Base-by-base conservation (phyloP, 2,329 filamentous ascomycete species). In the Aspergillus sojae region DNA sequence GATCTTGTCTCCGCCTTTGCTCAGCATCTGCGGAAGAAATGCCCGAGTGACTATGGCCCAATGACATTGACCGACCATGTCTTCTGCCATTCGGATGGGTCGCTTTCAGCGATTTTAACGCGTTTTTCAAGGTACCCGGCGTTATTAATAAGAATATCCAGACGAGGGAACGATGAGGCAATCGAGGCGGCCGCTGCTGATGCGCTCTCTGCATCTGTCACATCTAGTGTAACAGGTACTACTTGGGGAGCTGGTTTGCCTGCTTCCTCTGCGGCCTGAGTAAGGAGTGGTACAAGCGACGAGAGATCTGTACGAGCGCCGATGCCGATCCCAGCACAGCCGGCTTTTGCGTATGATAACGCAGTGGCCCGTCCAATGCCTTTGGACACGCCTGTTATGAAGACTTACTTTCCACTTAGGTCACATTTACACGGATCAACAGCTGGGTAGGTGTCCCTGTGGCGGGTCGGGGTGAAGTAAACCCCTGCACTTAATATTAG, bases 91-190 rank as follows among this genome's bases (percentile, higher is more conserved):
- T 72, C 70, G 5, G 67, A 67, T 5, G 77, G 75, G 23, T 82
- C 74, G 1, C 72, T 69, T 1, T 81, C 77, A 5, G 63, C 63
- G 5, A 83, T 60, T 0, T 72, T 71, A 0, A 56, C 4, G 30
- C 30, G 64, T 5, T 53, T 67, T 2, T 74, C 74, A 2, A 78
- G 61, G 26, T 71, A 71, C 0, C 80, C 82, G 0, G 82, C 82
- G 62, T 84, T 84, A 71, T 85, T 84, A 64, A 84, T 67, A 0
- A 85, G 74, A 48, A 84, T 73, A 62, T 85, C 81, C 11, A 85
- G 70, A 4, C 69, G 64, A 4, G 64, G 74, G 54, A 79, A 80
- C 0, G 64, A 61, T 28, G 65, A 23, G 9, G 75, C 66, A 7
- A 83, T 69, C 12, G 71, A 57, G 14, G 72, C 63, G 1, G 75